A percentile compares a stretch with the other conserved stretches of the same genome.
phyloP scores from a whole-genome alignment of 805 yeast species.

The Cephaloascus fragrans region DNA sequence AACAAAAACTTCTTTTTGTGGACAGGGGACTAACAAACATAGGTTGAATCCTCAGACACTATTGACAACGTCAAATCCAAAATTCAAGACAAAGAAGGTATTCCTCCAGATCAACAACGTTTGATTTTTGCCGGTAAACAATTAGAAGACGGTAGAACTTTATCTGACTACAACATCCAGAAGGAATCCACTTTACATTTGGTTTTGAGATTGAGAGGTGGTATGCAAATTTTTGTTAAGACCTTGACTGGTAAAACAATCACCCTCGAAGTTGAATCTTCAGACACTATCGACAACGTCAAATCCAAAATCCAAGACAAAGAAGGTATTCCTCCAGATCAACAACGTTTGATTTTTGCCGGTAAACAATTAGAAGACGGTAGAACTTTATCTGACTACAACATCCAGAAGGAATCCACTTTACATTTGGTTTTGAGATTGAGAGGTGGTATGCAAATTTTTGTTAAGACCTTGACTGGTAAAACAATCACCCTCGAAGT shows the following conservation, averaged over 20 bases:
- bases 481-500: slow-evolving; percentile 83
- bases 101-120: slow-evolving; percentile 4
- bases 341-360: slow-evolving; percentile 34
- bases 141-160: slow-evolving; percentile 21
- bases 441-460: slow-evolving; percentile 46
- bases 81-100: slow-evolving; percentile 16
- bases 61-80: slow-evolving; percentile 28
- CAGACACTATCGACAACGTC: slow-evolving; percentile 22
- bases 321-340: slow-evolving; percentile 36
- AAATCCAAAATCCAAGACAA: slow-evolving; percentile 32
- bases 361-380: slow-evolving; percentile 38
- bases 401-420: slow-evolving; percentile 36
- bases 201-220: slow-evolving; percentile 1
- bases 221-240: slow-evolving; percentile 20
- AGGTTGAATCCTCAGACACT: slow-evolving; percentile 34
- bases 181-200: slow-evolving; percentile 14
- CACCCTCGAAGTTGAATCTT: slow-evolving; percentile 18
- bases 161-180: slow-evolving; percentile 20
- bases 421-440: slow-evolving; percentile 22
- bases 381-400: slow-evolving; percentile 25
- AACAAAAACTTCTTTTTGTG: background rate
- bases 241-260: slow-evolving; percentile 22
- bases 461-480: slow-evolving; percentile 51
- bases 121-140: slow-evolving; percentile 8
- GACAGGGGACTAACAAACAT: slow-evolving; percentile 1